Evolutionary conservation across 257 asterid species (phyloP).

Genomic region (Paraleonurus japonicus): DNA sequence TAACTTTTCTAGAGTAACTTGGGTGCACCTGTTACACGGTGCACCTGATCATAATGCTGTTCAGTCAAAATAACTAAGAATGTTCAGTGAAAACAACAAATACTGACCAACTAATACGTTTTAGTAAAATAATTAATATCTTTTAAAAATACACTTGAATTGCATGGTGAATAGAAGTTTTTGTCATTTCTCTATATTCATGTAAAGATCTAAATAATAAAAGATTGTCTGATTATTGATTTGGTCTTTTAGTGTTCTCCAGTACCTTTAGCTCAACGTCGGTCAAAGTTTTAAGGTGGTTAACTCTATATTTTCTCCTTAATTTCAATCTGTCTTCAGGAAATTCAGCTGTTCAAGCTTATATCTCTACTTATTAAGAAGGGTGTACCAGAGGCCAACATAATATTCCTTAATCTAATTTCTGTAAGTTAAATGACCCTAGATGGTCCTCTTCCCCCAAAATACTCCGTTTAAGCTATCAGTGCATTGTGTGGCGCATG

Average conservation of each 20-base stretch:
- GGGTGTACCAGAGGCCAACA: constrained; percentile 93
- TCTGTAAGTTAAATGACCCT: constrained; percentile 56
- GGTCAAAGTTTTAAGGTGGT: not conserved
- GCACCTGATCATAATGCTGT: too few species aligned
- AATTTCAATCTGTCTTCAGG: constrained; percentile 44
- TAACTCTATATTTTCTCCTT: not conserved
- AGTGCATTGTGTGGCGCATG: not conserved
- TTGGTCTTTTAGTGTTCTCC: not conserved
- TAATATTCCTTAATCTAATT: constrained; percentile 93
- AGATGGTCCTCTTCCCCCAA: not conserved
- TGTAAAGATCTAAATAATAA: too few species aligned
- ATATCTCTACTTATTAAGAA: constrained; percentile 80
- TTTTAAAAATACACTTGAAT: too few species aligned
- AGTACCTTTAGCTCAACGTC: not conserved
- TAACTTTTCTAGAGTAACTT: not conserved
- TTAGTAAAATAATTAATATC: too few species aligned
- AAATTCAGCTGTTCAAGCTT: constrained; percentile 93
- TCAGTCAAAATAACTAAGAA: too few species aligned
- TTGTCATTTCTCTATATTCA: too few species aligned
- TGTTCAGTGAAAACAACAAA: too few species aligned
- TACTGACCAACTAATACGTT: too few species aligned
- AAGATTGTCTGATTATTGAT: not conserved
- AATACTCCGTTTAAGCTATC: not conserved
- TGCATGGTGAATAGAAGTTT: too few species aligned
- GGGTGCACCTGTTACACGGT: too few species aligned